Evolutionary conservation across 805 yeast genomes (phyloP).

Genomic region (Starmerella powellii): DNA sequence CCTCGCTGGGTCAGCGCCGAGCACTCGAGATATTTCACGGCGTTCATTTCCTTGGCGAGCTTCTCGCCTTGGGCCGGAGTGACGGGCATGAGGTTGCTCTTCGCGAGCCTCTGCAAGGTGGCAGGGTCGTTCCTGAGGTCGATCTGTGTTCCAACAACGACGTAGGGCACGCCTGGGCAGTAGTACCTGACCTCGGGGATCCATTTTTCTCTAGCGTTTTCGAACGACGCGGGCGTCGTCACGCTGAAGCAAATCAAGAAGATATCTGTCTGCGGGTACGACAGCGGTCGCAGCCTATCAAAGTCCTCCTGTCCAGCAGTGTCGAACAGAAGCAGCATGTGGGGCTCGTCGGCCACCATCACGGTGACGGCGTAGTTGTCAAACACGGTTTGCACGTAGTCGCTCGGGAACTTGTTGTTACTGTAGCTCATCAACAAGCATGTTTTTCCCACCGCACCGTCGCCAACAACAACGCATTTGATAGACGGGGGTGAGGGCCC

Average conservation of each 20-base stretch:
- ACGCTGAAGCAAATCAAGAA: slow-evolving; percentile 92
- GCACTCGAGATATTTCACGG: slow-evolving; percentile 94
- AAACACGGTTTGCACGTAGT: slow-evolving; percentile 96
- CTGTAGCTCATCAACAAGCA: slow-evolving; percentile 92
- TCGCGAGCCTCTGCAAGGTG: slow-evolving; percentile 74
- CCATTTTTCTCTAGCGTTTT: slow-evolving; percentile 97
- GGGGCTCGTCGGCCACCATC: slow-evolving; percentile 90
- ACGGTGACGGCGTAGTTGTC: slow-evolving; percentile 48
- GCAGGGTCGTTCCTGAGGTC: slow-evolving; percentile 91
- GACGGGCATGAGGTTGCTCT: slow-evolving; percentile 82
- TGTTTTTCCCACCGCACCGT: slow-evolving; percentile 98
- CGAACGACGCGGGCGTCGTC: slow-evolving; percentile 93
- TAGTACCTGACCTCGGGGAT: slow-evolving; percentile 96
- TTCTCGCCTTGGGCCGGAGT: slow-evolving; percentile 79
- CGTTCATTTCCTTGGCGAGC: slow-evolving; percentile 84
- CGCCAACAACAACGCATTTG: slow-evolving; percentile 97
- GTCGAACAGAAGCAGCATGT: slow-evolving; percentile 91
- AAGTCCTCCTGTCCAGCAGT: slow-evolving; percentile 99
- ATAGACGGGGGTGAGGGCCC: slow-evolving; percentile 26
- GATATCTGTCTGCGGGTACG: slow-evolving; percentile 95
- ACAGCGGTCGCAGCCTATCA: slow-evolving; percentile 90
- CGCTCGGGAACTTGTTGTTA: slow-evolving; percentile 93
- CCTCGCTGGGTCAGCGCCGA: slow-evolving; percentile 97
- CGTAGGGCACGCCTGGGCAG: slow-evolving; percentile 96
- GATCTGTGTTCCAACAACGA: slow-evolving; percentile 92